These are phyloP conservation scores for Penicillium corylophilum DNA, from an alignment of 2,329 filamentous ascomycete species.

Conservation along the genomic window DNA sequence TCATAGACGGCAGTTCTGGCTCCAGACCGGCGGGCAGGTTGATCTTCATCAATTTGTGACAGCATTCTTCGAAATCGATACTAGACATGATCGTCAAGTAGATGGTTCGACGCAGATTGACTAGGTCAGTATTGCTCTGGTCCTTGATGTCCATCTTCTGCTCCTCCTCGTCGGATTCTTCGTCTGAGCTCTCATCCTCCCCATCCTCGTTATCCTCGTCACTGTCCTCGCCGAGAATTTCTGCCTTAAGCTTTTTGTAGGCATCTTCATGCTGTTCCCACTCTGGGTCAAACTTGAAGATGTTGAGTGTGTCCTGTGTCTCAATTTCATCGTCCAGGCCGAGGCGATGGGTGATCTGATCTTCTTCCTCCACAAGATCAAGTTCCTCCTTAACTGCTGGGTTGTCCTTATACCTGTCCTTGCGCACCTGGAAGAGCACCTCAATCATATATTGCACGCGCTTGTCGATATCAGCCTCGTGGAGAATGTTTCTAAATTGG, in stretches of 20 bases:
- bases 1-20: conserved; percentile 89
- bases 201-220: conserved; percentile 72
- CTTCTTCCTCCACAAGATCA: conserved; percentile 94
- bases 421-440: conserved; percentile 92
- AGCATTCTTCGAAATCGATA: conserved; percentile 92
- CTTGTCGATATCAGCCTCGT: conserved; percentile 97
- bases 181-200: conserved; percentile 59
- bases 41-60: conserved; percentile 95
- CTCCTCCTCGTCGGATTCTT: conserved; percentile 74
- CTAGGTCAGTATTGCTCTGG: conserved; percentile 91
- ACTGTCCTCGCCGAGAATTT: conserved; percentile 91
- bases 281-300: conserved; percentile 90
- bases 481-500: conserved; percentile 89
- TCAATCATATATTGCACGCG: conserved; percentile 99
- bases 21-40: conserved; percentile 84
- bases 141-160: conserved; percentile 95
- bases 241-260: conserved; percentile 85
- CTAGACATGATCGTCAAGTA: conserved; percentile 98
- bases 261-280: conserved; percentile 89
- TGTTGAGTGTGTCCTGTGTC: conserved; percentile 82
- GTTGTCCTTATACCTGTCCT: conserved; percentile 96
- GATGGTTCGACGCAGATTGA: conserved; percentile 89
- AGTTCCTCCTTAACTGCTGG: conserved; percentile 87
- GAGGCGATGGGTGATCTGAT: conserved; percentile 89
- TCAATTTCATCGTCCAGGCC: conserved; percentile 81